These are phyloP conservation scores for Teratosphaeria epicoccoides DNA, from an alignment of 2,329 filamentous ascomycete species.

Conservation along the genomic window DNA sequence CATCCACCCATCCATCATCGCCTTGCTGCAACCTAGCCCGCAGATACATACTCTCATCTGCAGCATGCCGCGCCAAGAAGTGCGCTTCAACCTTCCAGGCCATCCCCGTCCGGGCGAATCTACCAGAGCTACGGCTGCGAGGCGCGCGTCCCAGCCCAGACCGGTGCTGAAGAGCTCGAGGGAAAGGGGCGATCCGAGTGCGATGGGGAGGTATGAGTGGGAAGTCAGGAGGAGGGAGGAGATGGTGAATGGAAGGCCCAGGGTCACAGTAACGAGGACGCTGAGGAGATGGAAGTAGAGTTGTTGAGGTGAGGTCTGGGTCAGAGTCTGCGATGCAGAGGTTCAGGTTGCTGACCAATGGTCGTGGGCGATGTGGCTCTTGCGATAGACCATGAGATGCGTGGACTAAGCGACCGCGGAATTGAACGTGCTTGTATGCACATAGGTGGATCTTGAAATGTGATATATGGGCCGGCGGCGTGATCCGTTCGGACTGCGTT, in stretches of 20 bases:
- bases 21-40: background rate
- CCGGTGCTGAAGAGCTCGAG: background rate
- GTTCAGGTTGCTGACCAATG: background rate
- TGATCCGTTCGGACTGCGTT: background rate
- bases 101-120: background rate
- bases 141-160: background rate
- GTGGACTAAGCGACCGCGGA: background rate
- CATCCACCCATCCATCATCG: background rate
- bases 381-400: background rate
- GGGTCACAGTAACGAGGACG: background rate
- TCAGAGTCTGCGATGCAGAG: background rate
- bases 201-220: background rate
- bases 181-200: background rate
- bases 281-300: background rate
- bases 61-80: conserved; percentile 1
- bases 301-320: background rate
- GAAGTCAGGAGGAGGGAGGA: background rate
- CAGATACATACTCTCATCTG: background rate
- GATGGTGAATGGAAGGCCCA: background rate
- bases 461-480: background rate
- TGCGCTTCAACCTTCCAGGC: conserved; percentile 1
- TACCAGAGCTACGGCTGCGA: background rate
- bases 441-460: background rate
- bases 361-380: background rate
- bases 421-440: background rate